phyloP scores from a whole-genome alignment of 495 filamentous ascomycete species.

The Lasiosphaeris hirsuta region DNA sequence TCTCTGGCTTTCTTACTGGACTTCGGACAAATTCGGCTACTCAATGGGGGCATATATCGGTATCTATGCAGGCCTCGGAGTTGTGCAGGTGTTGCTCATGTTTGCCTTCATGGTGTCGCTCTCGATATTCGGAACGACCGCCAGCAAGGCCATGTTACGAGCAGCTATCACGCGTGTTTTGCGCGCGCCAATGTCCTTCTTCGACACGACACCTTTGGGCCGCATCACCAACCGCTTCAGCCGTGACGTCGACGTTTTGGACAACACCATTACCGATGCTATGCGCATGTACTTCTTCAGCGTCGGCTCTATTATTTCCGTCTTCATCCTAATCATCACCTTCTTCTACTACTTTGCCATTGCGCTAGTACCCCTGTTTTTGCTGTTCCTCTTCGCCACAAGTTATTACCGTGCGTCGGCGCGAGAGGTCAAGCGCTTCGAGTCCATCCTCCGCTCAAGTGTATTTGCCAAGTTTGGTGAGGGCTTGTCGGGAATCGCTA shows the following conservation, averaged over 20 bases:
- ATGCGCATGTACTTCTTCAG: conserved; percentile 93
- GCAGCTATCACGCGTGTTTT: conserved; percentile 77
- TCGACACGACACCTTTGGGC: conserved; percentile 94
- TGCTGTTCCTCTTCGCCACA: conserved; percentile 78
- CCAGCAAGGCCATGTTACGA: conserved; percentile 79
- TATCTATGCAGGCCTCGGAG: conserved; percentile 76
- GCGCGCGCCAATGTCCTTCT: conserved; percentile 93
- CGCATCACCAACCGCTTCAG: conserved; percentile 97
- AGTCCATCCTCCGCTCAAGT: conserved; percentile 77
- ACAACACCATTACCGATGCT: conserved; percentile 84
- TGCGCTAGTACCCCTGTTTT: conserved; percentile 74
- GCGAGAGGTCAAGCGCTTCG: conserved; percentile 89
- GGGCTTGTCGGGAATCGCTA: conserved; percentile 75
- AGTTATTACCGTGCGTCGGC: conserved; percentile 89
- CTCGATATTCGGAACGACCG: conserved; percentile 73
- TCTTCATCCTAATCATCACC: conserved; percentile 83
- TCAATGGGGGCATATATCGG: conserved; percentile 75
- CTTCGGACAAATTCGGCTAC: conserved; percentile 65
- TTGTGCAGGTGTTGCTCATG: conserved; percentile 69
- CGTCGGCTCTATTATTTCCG: conserved; percentile 69
- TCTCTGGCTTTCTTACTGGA: conserved; percentile 94
- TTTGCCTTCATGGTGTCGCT: conserved; percentile 62
- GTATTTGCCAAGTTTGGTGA: conserved; percentile 94
- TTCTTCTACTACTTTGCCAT: conserved; percentile 95
- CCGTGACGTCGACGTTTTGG: conserved; percentile 92